Percentiles rank a stretch among this genome's conserved stretches.
Evolutionary conservation across 805 yeast genomes (phyloP).

Genomic region (Kuraishia capsulata): DNA sequence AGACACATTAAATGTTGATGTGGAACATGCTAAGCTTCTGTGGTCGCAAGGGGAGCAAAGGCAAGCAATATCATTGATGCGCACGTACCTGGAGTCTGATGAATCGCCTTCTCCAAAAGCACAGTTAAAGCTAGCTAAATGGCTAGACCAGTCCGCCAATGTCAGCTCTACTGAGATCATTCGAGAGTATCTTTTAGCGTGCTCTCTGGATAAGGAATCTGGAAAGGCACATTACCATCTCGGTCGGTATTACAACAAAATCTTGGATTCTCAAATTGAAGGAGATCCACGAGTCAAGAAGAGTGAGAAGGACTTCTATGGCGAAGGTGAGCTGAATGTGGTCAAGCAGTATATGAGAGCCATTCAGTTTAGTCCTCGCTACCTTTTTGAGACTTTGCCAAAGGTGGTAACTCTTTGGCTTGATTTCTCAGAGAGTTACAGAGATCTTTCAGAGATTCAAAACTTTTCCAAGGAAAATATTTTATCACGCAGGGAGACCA

Average conservation of each 20-base stretch:
- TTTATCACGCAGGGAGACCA: constrained; percentile 21
- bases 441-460: constrained; percentile 14
- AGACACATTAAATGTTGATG: constrained; percentile 38
- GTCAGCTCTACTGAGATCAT: constrained; percentile 68
- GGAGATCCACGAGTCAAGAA: constrained; percentile 17
- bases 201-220: constrained; percentile 46
- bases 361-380: constrained; percentile 51
- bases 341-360: constrained; percentile 51
- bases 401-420: constrained; percentile 89
- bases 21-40: constrained; percentile 71
- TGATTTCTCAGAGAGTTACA: constrained; percentile 47
- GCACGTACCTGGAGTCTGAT: constrained; percentile 22
- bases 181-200: constrained; percentile 55
- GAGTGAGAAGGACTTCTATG: constrained; percentile 26
- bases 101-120: constrained; percentile 13
- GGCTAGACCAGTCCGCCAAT: constrained; percentile 84
- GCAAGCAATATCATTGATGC: constrained; percentile 66
- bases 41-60: constrained; percentile 89
- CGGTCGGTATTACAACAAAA: constrained; percentile 71
- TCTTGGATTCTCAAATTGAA: constrained; percentile 54
- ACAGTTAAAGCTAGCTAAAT: constrained; percentile 71
- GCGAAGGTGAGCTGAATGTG: constrained; percentile 45
- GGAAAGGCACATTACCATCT: constrained; percentile 74
- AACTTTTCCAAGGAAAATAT: constrained; percentile 18
- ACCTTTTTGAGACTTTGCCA: constrained; percentile 70